Base-by-base conservation (phyloP, 306 rosid species). In the Lathyrus aphaca region DNA sequence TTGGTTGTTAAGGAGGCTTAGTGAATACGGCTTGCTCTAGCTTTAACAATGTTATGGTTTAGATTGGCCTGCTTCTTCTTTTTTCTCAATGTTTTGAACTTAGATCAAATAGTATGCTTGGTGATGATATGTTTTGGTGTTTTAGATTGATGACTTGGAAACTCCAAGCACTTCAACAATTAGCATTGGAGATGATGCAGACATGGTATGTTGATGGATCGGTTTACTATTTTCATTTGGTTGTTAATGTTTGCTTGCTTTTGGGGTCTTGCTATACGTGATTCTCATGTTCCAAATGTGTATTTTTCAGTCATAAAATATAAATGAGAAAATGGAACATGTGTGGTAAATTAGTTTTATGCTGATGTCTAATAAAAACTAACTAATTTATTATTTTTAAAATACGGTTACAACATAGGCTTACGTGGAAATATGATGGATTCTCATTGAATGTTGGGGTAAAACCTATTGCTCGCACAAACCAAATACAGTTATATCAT, bases 161-260 rank as follows among this genome's bases (percentile, higher is more conserved):
- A 73, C 77, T 71, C 89, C 92, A 1, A 91, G 92, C 40, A 87
- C 95, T 45, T 87, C 92, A 0, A 67, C 83, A 8, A 67, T 92
- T 30, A 78, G 86, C 74, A 73, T 87, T 50, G 85, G 91, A 14
- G 91, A 71, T 5, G 96, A 89, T 72, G 85, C 82, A 38, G 98
- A 89, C 46, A 62, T 78, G 85, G 98, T 91, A 65, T 29, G 56
- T 16, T 72, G 48, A 71, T 48, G 11, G 19, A 10, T 46, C n/a
- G 17, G 5, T 46, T 63, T 25, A 3, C 5, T 60, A 10, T 69
- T 49, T 35, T n/a, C 12, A 13, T 5, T 57, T 80, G 14, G 46
- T 35, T n/a, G 39, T 63, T 43, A 5, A 27, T 65, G 10, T 75
- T 75, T 66, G 53, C 15, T 59, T 15, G 14, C 23, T 64, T 64